These are phyloP conservation scores for Penicillium sp. DNA, from an alignment of 2,329 filamentous ascomycete genomes.

Conservation along the genomic window DNA sequence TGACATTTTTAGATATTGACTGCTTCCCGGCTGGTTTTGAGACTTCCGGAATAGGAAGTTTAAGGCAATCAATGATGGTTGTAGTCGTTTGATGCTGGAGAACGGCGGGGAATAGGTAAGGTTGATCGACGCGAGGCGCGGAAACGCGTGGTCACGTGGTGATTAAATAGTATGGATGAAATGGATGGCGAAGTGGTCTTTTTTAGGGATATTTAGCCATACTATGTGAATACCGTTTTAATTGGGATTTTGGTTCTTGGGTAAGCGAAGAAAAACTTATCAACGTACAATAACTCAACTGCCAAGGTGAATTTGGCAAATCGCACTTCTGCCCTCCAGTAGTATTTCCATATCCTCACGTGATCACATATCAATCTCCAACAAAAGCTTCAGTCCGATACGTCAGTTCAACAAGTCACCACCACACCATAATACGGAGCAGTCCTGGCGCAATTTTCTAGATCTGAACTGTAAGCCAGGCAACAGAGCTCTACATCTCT, in stretches of 20 bases:
- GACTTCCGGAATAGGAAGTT: neutral
- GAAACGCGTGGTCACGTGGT: constrained; percentile 27
- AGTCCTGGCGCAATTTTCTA: neutral
- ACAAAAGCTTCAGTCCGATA: constrained; percentile 7
- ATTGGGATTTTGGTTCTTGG: rapidly evolving
- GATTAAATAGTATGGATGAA: neutral
- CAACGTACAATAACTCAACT: neutral
- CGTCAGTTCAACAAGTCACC: neutral
- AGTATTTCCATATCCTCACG: neutral
- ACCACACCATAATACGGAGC: neutral
- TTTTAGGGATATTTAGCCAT: too few relatives aligned
- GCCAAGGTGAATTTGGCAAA: neutral
- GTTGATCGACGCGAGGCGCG: constrained; percentile 17
- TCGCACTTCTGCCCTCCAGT: neutral
- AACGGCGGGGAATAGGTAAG: neutral
- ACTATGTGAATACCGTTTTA: neutral
- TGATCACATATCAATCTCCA: neutral
- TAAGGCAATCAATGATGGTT: neutral
- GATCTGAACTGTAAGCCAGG: neutral
- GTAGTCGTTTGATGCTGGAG: neutral
- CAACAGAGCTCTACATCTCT: neutral
- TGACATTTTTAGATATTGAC: constrained; percentile 55
- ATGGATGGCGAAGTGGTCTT: neutral
- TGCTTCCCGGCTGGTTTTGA: neutral
- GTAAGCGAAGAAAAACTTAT: neutral